Evolutionary conservation across 306 rosid species (phyloP).

Genomic region (Gastrolobium bilobum): DNA sequence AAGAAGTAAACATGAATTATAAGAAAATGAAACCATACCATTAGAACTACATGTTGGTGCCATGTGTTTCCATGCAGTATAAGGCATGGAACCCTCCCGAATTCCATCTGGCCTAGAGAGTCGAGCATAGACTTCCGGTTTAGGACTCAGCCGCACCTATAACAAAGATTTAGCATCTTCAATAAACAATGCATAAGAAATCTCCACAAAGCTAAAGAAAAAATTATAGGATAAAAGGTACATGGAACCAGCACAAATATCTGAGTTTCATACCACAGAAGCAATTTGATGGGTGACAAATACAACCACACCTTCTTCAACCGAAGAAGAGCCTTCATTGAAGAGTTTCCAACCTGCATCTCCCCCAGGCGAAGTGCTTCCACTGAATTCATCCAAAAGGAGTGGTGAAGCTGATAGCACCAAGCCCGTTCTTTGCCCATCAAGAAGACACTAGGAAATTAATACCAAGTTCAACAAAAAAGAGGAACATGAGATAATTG

Average conservation of each 20-base stretch:
- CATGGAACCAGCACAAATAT: constrained; percentile 56
- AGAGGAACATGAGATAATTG: constrained; percentile 49
- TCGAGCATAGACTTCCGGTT: constrained; percentile 78
- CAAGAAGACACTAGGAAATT: constrained; percentile 89
- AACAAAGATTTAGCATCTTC: constrained; percentile 48
- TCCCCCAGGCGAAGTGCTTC: constrained; percentile 54
- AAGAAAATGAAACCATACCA: constrained; percentile 61
- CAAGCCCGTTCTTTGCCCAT: constrained; percentile 91
- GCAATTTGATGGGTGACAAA: constrained; percentile 95
- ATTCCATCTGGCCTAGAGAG: constrained; percentile 88
- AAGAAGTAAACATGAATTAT: constrained; percentile 42
- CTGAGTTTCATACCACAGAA: constrained; percentile 89
- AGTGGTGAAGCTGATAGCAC: constrained; percentile 95
- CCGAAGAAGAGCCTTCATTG: constrained; percentile 87
- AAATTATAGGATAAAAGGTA: constrained; percentile 50
- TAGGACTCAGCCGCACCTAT: constrained; percentile 85
- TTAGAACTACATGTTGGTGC: constrained; percentile 56
- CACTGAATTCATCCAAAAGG: constrained; percentile 66
- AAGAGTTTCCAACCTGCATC: constrained; percentile 98
- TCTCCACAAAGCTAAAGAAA: constrained; percentile 43
- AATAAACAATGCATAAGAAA: constrained; percentile 35
- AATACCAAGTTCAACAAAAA: constrained; percentile 52
- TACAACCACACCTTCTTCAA: constrained; percentile 91
- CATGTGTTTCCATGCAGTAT: constrained; percentile 95
- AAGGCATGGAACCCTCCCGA: constrained; percentile 97